These are phyloP conservation scores for Immersiella caudata DNA, from an alignment of 495 filamentous ascomycete species.

Conservation along the genomic window DNA sequence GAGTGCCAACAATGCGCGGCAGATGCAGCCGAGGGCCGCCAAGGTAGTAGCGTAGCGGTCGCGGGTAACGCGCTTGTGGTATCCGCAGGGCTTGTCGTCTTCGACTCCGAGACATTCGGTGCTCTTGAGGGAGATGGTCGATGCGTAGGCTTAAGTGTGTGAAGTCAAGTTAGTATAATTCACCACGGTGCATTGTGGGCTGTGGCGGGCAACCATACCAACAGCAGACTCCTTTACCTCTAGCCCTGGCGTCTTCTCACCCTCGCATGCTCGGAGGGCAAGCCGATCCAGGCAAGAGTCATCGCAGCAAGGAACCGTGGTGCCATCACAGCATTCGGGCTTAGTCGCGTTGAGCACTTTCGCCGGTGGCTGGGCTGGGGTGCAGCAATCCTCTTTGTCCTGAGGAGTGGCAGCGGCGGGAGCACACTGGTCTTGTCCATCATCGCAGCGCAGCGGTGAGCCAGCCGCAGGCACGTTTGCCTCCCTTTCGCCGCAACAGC, in stretches of 20 bases:
- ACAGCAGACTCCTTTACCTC: not conserved
- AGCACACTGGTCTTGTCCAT: not conserved
- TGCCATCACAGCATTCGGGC: constrained; percentile 42
- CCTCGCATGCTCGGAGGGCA: constrained; percentile 44
- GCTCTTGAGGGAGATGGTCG: constrained; percentile 15
- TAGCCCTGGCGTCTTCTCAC: constrained; percentile 18
- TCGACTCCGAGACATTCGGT: constrained; percentile 25
- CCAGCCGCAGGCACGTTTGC: not conserved
- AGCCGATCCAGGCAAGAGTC: constrained; percentile 52
- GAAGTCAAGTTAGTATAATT: not conserved
- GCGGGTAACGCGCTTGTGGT: constrained; percentile 39
- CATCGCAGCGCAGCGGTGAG: not conserved
- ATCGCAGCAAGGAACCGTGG: constrained; percentile 39
- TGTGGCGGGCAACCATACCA: constrained; percentile 13
- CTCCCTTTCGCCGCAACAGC: not conserved
- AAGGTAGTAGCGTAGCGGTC: constrained; percentile 45
- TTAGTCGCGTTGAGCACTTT: not conserved
- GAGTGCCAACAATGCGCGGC: constrained; percentile 54
- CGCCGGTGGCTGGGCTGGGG: constrained; percentile 18
- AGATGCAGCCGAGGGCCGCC: constrained; percentile 57
- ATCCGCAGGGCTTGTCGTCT: constrained; percentile 33
- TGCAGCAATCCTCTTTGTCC: constrained; percentile 26
- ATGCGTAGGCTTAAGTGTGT: not conserved
- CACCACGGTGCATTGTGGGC: not conserved
- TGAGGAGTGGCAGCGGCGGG: constrained; percentile 6